Conservation (phyloP, 2,329 filamentous ascomycete species). For the Colletotrichum sp. region DNA sequence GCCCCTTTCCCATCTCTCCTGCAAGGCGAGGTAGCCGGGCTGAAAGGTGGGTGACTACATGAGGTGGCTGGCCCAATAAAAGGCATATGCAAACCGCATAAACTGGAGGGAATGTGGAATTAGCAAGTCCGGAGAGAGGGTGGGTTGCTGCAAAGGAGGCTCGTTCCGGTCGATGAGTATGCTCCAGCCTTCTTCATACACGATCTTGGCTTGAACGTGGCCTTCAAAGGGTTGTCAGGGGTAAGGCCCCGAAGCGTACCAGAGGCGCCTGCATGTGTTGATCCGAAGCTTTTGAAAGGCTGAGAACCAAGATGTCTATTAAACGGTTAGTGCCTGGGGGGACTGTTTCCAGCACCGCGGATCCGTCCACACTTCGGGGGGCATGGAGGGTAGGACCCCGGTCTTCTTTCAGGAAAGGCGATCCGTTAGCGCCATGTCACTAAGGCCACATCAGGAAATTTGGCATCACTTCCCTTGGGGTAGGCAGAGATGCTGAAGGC, state of each 20-base stretch:
- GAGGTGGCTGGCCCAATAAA: not conserved
- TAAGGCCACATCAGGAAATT: not conserved
- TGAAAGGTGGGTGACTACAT: not conserved
- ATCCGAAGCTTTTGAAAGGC: not conserved
- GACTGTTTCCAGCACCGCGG: not conserved
- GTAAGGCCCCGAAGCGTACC: not conserved
- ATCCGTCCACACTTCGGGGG: not conserved
- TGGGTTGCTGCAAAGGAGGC: not conserved
- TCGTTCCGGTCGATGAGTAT: not conserved
- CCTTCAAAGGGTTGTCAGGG: not conserved
- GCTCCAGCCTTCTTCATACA: too few species aligned
- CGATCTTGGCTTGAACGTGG: not conserved
- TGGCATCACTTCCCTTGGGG: not conserved
- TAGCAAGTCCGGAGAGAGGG: not conserved
- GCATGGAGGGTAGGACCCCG: slow-evolving; percentile 3
- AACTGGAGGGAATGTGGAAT: not conserved
- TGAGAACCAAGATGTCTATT: not conserved
- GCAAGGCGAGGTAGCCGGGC: not conserved
- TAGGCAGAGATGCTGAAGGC: not conserved
- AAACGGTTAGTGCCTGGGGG: not conserved
- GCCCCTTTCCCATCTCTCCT: not conserved
- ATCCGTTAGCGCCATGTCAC: slow-evolving; percentile 3
- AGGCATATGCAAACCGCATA: not conserved
- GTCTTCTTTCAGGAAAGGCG: slow-evolving; percentile 6
- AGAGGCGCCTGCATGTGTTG: not conserved